A percentile compares a stretch with the other conserved stretches of the same genome.
These are phyloP conservation scores for Fraxinus baroniana DNA, from an alignment of 305 asterid species.

Conservation along the genomic window DNA sequence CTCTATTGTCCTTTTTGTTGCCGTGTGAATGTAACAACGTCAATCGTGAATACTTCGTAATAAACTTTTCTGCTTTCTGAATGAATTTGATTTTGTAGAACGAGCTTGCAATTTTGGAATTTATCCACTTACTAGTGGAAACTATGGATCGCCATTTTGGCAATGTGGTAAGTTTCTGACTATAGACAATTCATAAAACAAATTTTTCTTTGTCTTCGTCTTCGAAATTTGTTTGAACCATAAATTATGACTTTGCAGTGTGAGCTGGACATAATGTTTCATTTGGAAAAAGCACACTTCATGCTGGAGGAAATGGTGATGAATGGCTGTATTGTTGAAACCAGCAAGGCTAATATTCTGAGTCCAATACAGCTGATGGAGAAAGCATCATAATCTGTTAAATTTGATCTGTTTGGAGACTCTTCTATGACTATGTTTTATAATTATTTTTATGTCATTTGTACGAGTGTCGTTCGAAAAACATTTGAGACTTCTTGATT, in stretches of 20 bases:
- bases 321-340: constrained; percentile 94
- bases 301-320: constrained; percentile 99
- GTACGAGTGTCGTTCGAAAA: not conserved
- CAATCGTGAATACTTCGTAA: not conserved
- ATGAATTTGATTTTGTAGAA: constrained; percentile 51
- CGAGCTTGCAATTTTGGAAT: constrained; percentile 94
- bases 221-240: not conserved
- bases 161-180: constrained; percentile 67
- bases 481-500: not conserved
- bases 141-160: constrained; percentile 99
- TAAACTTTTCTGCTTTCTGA: constrained; percentile 10
- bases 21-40: not conserved
- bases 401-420: not conserved
- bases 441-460: not conserved
- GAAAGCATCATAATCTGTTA: constrained; percentile 58
- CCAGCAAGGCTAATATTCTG: constrained; percentile 89
- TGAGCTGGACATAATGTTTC: constrained; percentile 96
- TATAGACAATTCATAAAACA: not conserved
- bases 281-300: constrained; percentile 95
- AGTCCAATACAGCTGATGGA: constrained; percentile 76
- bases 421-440: not conserved
- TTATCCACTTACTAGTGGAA: constrained; percentile 90
- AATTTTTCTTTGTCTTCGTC: not conserved
- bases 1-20: not conserved
- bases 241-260: constrained; percentile 53